Conservation (phyloP, 257 asterid genomes). For the Plantago elongata region DNA sequence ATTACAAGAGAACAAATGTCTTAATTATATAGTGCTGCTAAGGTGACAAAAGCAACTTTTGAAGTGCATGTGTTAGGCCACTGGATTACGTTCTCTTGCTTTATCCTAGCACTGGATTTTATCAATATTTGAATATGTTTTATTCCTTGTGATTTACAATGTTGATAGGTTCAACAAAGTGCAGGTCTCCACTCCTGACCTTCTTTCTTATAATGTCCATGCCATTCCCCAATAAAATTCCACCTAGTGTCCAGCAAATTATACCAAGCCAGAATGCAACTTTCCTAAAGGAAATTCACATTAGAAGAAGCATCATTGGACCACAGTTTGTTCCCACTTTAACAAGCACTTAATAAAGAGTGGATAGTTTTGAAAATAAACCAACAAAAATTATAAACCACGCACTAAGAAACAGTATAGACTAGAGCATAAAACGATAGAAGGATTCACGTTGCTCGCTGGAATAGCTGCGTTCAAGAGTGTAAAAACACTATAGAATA, state of each 20-base stretch:
- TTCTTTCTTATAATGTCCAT: conserved; percentile 14
- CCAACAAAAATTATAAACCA: background rate
- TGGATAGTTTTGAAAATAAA: too few species aligned
- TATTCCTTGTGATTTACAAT: background rate
- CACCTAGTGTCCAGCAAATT: conserved; percentile 4
- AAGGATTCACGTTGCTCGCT: too few species aligned
- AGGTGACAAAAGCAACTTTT: conserved; percentile 2
- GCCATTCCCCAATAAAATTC: conserved; percentile 7
- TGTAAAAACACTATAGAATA: too few species aligned
- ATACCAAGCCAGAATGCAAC: conserved; percentile 13
- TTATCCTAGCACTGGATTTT: conserved; percentile 1
- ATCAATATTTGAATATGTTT: background rate
- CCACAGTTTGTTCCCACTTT: conserved; percentile 17
- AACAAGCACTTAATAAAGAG: conserved; percentile 7
- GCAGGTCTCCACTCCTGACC: conserved; percentile 17
- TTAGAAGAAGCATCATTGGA: conserved; percentile 15
- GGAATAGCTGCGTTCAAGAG: too few species aligned
- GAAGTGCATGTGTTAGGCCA: conserved; percentile 21
- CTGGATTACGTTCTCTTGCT: conserved; percentile 12
- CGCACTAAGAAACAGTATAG: background rate
- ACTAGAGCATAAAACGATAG: too few species aligned
- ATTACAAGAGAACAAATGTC: conserved; percentile 6
- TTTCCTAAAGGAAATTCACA: conserved; percentile 13
- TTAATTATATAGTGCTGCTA: conserved; percentile 1
- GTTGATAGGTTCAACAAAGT: conserved; percentile 16